Conservation (phyloP, 1,284 basidiomycete species). For the Ustilago xerochloae region DNA sequence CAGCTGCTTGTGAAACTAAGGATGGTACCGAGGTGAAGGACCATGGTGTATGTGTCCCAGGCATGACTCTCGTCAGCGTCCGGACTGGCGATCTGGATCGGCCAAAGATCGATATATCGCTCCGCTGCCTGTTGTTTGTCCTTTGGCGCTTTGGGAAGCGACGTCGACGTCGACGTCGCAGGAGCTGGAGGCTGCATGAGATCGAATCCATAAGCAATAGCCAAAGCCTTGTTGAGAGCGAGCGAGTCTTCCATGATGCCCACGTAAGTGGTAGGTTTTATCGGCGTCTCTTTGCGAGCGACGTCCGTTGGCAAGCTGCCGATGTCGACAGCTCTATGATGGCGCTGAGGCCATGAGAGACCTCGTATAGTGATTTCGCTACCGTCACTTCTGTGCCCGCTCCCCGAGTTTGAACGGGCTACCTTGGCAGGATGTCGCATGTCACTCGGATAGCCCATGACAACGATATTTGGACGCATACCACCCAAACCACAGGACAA, state of each 20-base stretch:
- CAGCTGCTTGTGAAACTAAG: constrained; percentile 65
- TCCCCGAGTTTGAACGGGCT: constrained; percentile 19
- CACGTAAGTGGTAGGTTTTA: constrained; percentile 60
- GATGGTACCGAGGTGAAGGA: constrained; percentile 67
- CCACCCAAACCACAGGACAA: constrained; percentile 65
- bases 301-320: constrained; percentile 60
- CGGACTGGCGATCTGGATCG: constrained; percentile 64
- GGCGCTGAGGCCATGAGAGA: constrained; percentile 34
- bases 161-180: constrained; percentile 9
- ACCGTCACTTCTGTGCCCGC: constrained; percentile 43
- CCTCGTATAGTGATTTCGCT: constrained; percentile 62
- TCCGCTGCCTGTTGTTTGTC: constrained; percentile 25
- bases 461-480: constrained; percentile 67
- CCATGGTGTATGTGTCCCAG: constrained; percentile 68
- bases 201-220: constrained; percentile 65
- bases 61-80: constrained; percentile 56
- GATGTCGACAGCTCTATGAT: constrained; percentile 41
- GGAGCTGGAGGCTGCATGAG: constrained; percentile 55
- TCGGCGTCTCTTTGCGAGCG: constrained; percentile 63
- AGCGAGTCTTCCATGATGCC: constrained; percentile 68
- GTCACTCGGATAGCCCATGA: constrained; percentile 64
- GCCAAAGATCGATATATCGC: constrained; percentile 66
- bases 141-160: constrained; percentile 7
- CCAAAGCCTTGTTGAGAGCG: constrained; percentile 66
- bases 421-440: constrained; percentile 53